Conservation (phyloP, 805 yeast genomes). For the Candida oleophila region DNA sequence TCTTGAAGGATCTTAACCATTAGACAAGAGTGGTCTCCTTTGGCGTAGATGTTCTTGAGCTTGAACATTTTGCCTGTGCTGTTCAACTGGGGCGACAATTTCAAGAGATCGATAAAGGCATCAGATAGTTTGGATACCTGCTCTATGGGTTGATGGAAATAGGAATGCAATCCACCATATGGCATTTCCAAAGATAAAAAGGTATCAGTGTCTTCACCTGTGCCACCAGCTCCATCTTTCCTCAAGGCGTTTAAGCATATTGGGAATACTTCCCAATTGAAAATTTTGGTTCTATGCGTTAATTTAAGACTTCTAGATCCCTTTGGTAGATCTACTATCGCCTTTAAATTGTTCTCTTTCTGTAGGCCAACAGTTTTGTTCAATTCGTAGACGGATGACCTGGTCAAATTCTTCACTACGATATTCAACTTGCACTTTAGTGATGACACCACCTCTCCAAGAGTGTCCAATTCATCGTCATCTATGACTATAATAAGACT, state of each 20-base stretch:
- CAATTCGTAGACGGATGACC: constrained; percentile 31
- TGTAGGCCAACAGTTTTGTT: constrained; percentile 17
- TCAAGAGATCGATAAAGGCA: constrained; percentile 46
- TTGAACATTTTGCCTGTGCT: constrained; percentile 26
- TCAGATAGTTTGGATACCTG: constrained; percentile 50
- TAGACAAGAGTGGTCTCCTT: constrained; percentile 56
- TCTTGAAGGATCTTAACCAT: constrained; percentile 43
- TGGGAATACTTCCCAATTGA: constrained; percentile 35
- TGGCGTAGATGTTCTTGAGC: constrained; percentile 54
- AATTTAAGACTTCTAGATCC: constrained; percentile 17
- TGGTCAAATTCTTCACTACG: constrained; percentile 37
- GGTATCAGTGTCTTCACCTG: constrained; percentile 33
- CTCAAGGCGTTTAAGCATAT: background rate
- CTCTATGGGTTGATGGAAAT: constrained; percentile 43
- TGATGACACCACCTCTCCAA: constrained; percentile 15
- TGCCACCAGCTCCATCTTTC: constrained; percentile 2
- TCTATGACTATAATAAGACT: constrained; percentile 18
- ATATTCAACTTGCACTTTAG: constrained; percentile 6
- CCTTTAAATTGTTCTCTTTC: background rate
- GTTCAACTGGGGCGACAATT: constrained; percentile 25
- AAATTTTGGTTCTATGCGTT: constrained; percentile 41
- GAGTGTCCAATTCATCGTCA: constrained; percentile 10
- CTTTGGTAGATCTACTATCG: background rate
- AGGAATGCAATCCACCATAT: constrained; percentile 38
- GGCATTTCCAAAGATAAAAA: constrained; percentile 41